These are phyloP conservation scores for Fusarium scirpi DNA, from an alignment of 2,329 filamentous ascomycete species.

Conservation along the genomic window DNA sequence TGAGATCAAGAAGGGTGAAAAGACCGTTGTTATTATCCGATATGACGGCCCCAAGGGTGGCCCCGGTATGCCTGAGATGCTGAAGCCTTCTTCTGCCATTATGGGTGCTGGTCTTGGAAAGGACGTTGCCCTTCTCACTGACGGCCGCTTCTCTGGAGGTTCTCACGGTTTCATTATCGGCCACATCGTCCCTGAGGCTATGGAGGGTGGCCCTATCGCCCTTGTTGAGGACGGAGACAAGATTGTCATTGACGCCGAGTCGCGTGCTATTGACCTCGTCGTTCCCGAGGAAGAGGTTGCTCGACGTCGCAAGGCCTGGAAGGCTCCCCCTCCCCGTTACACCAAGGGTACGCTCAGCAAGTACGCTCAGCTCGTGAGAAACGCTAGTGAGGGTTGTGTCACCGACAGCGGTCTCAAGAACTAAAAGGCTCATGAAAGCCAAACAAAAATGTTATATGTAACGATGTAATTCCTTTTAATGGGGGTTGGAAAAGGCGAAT, in stretches of 20 bases:
- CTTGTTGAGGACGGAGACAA: conserved; percentile 84
- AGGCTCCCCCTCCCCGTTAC: conserved; percentile 68
- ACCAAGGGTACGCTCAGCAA: conserved; percentile 76
- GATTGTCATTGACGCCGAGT: conserved; percentile 85
- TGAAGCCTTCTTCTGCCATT: conserved; percentile 91
- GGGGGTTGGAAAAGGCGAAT: conserved; percentile 48
- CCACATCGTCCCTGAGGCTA: conserved; percentile 88
- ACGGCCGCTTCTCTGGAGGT: conserved; percentile 82
- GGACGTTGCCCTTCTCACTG: conserved; percentile 79
- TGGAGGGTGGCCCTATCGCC: conserved; percentile 86
- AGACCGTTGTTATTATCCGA: conserved; percentile 89
- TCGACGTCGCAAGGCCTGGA: conserved; percentile 70
- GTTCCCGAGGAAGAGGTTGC: conserved; percentile 74
- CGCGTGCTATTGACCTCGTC: conserved; percentile 74
- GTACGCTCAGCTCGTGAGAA: conserved; percentile 71
- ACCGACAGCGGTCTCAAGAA: conserved; percentile 59
- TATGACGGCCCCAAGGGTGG: conserved; percentile 96
- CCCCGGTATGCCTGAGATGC: conserved; percentile 94
- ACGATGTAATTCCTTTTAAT: conserved; percentile 43
- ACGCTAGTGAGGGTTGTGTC: conserved; percentile 70
- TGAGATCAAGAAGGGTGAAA: conserved; percentile 84
- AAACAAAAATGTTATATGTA: conserved; percentile 26
- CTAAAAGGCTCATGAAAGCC: conserved; percentile 24
- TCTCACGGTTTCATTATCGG: conserved; percentile 89
- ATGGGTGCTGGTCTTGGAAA: conserved; percentile 89